Conservation (phyloP, 2,329 filamentous ascomycete species). For the Botrytis galanthina region DNA sequence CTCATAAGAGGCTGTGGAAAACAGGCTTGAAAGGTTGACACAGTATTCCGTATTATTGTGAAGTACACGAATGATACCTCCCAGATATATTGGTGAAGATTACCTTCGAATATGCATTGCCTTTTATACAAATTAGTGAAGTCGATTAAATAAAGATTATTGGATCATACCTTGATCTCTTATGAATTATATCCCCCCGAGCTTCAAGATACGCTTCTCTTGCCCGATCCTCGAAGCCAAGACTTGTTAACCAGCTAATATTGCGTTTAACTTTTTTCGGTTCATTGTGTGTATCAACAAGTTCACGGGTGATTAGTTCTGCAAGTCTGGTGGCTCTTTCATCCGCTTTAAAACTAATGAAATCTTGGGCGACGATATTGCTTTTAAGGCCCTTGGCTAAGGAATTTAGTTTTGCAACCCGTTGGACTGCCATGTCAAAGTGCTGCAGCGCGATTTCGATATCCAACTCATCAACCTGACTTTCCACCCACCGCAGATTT, state of each 20-base stretch:
- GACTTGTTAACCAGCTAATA: conserved; percentile 76
- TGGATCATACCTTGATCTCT: conserved; percentile 68
- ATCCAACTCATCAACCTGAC: conserved; percentile 91
- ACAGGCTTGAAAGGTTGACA: conserved; percentile 81
- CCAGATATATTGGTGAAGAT: conserved; percentile 90
- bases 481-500: conserved; percentile 92
- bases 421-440: conserved; percentile 79
- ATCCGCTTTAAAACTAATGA: conserved; percentile 88
- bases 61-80: conserved; percentile 96
- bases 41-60: conserved; percentile 88
- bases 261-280: conserved; percentile 75
- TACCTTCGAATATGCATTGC: conserved; percentile 92
- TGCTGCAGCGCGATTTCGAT: conserved; percentile 91
- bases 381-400: conserved; percentile 78
- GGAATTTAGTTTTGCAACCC: conserved; percentile 80
- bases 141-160: neutral
- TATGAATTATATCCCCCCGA: conserved; percentile 73
- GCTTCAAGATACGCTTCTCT: conserved; percentile 83
- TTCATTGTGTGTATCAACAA: conserved; percentile 76
- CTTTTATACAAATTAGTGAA: conserved; percentile 45
- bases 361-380: conserved; percentile 84
- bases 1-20: conserved; percentile 88
- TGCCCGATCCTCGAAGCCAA: conserved; percentile 88
- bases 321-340: conserved; percentile 78
- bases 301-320: conserved; percentile 69